phyloP scores from a whole-genome alignment of 78 protist genomes.

The Dictyostelium firmibasis region DNA sequence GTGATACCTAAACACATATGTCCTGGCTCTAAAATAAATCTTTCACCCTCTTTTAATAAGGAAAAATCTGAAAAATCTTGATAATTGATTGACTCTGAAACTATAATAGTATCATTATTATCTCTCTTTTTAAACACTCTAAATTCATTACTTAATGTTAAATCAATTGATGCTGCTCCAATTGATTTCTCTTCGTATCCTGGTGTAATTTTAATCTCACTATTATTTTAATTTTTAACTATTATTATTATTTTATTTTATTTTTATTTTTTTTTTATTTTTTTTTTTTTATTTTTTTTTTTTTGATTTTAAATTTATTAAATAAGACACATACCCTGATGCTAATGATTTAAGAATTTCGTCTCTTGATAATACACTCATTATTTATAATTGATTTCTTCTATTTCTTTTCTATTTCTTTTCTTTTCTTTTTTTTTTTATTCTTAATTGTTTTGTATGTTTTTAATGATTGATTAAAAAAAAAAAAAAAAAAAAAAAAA shows the following conservation, averaged over 20 bases:
- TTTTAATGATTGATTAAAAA: no score
- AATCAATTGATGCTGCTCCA: constrained; percentile 87
- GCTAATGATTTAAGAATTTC: constrained; percentile 6
- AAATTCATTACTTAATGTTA: constrained; percentile 88
- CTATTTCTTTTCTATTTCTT: not conserved
- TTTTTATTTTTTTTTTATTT: not conserved
- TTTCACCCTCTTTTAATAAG: constrained; percentile 71
- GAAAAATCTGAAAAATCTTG: constrained; percentile 82
- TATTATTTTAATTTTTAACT: not conserved
- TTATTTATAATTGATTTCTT: no score
- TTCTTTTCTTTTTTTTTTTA: not conserved
- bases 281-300: no score
- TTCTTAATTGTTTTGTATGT: not conserved
- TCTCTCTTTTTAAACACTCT: constrained; percentile 58
- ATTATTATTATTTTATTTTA: not conserved
- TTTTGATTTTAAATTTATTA: no score
- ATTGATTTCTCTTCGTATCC: constrained; percentile 36
- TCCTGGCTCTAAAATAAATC: constrained; percentile 73
- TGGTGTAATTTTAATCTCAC: constrained; percentile 85
- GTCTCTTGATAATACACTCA: constrained; percentile 79
- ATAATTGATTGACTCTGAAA: constrained; percentile 77
- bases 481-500: no score
- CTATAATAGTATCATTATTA: constrained; percentile 15
- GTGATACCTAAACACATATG: constrained; percentile 87
- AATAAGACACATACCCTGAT: not conserved